A percentile compares a stretch with the other conserved stretches of the same genome.
Conservation (phyloP, 345 rosid species). For the Salix purpurea region DNA sequence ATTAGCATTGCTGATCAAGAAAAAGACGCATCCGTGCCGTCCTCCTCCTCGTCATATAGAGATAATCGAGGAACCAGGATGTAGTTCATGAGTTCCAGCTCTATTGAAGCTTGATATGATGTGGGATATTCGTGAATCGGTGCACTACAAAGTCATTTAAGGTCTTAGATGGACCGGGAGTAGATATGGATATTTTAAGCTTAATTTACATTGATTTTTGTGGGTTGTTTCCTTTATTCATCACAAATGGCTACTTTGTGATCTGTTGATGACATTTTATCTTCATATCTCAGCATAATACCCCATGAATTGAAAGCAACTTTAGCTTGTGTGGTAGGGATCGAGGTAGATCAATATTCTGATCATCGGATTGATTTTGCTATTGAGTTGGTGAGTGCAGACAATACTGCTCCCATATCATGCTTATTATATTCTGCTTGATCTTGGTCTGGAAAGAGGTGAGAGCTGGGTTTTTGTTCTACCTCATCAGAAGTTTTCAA, state of each 20-base stretch:
- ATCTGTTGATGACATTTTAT: not conserved
- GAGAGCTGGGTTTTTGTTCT: not conserved
- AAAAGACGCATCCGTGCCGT: not conserved
- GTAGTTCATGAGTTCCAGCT: not conserved
- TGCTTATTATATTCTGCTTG: not conserved
- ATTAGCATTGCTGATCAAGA: not conserved
- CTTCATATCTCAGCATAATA: not conserved
- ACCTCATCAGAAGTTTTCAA: not conserved
- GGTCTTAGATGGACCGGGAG: not conserved
- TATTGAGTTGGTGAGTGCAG: not conserved
- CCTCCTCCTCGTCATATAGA: not conserved
- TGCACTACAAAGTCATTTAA: not conserved
- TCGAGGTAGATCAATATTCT: not conserved
- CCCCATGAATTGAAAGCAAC: not conserved
- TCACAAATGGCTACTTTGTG: not conserved
- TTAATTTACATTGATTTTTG: not conserved
- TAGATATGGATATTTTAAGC: not conserved
- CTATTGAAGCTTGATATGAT: not conserved
- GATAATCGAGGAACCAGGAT: not conserved
- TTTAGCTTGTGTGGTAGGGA: not conserved
- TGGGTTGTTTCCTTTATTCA: not conserved
- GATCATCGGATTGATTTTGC: not conserved
- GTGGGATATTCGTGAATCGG: not conserved
- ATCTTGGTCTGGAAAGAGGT: not conserved
- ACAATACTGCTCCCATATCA: not conserved